Evolutionary conservation across 2,329 filamentous ascomycete species (phyloP), one percentile per base, ranked within the genome.

Genomic region (Mycosphaerella arachidis): DNA sequence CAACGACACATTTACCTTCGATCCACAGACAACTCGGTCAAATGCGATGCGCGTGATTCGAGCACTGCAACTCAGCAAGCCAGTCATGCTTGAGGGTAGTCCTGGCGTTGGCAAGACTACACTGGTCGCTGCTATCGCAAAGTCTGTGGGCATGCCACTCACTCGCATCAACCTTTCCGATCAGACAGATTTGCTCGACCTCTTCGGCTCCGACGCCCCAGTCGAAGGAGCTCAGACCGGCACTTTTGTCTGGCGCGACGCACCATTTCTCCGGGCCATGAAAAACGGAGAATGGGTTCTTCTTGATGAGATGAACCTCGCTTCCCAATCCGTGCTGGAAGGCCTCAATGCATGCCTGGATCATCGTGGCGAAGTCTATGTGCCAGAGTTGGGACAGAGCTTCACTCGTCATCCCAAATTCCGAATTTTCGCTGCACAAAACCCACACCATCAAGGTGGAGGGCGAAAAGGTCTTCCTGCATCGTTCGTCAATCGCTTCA

Each of bases 61-160:
- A 63, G 95, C 93, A 13, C 79, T 99, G 62, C 92, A 96, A 70
- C 85, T 96, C 57, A 82, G 86, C 55, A 97, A 97, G 72, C 93
- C 94, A 2, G 93, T 99, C 56, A 81, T 99, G 6, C 83, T 99
- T 2, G 94, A 99, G 77, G 94, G 95, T 37, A 97, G 90, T 68
- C 94, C 94, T n/a, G 94, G 94, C 72, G 94, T 99, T 24, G 94
- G 94, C 58, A 99, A 99, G 78, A 99, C 94, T 0, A 96, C 93
- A 1, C 82, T 99, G 13, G 86, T 99, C 24, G 88, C 89, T 50
- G 92, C 94, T 0, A 80, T 99, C 50, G 90, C 95, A 1, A 84
- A 84, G 66, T 86, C 88, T 4, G 89, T 91, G 64, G 91, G 92
- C 5, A 88, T 88, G 63, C 88, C 90, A 7, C 77, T 99, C 63